A percentile compares a stretch with the other conserved stretches of the same genome.
phyloP scores from a whole-genome alignment of 768 basidiomycete species.

The Termitomyces sp. region DNA sequence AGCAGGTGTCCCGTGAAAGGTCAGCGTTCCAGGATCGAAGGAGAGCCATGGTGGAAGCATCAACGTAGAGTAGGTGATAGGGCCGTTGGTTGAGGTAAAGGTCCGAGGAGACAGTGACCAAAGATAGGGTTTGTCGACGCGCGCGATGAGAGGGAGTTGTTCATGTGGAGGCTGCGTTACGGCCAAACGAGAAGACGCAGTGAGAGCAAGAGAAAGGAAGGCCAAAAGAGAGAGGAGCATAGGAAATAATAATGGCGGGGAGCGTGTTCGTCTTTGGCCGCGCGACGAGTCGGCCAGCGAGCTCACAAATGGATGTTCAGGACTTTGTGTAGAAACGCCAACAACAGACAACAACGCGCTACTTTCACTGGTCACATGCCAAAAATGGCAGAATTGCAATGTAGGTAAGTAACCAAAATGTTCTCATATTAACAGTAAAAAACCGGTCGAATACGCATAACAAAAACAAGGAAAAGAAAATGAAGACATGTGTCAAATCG shows the following conservation, averaged over 20 bases:
- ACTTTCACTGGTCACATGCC: neutral
- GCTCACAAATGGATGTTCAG: slow-evolving; percentile 25
- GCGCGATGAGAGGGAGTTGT: slow-evolving; percentile 79
- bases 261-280: slow-evolving; percentile 29
- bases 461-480: slow-evolving; percentile 11
- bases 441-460: slow-evolving; percentile 6
- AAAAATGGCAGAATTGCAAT: neutral
- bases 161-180: slow-evolving; percentile 56
- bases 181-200: slow-evolving; percentile 35
- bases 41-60: slow-evolving; percentile 70
- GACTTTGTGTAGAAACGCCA: slow-evolving; percentile 11
- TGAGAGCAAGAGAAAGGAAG: slow-evolving; percentile 32
- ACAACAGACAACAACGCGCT: slow-evolving; percentile 23
- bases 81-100: slow-evolving; percentile 46
- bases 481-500: slow-evolving; percentile 4
- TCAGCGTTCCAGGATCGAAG: slow-evolving; percentile 55
- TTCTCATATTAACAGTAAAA: slow-evolving; percentile 14
- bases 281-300: slow-evolving; percentile 55
- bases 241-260: slow-evolving; percentile 48
- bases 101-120: slow-evolving; percentile 68
- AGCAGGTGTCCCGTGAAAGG: slow-evolving; percentile 67
- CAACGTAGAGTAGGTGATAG: slow-evolving; percentile 44
- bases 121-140: slow-evolving; percentile 52
- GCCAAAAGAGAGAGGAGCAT: slow-evolving; percentile 61
- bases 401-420: slow-evolving; percentile 13